Conservation (phyloP, 371 early-diverging fungal species). For the Rhizopus microsporus region DNA sequence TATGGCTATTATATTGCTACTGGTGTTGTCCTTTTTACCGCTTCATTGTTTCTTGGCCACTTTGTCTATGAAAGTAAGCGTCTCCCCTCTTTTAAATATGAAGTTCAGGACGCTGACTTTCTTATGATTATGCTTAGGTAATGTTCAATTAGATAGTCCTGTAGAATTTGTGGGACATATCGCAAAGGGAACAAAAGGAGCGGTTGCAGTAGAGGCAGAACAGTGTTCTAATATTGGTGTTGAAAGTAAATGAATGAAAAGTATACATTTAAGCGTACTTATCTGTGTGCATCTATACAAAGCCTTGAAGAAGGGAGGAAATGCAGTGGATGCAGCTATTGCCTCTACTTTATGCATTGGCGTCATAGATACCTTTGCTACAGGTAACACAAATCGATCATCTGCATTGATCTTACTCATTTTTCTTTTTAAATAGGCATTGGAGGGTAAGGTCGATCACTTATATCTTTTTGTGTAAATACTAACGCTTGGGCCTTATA, state of each 20-base stretch:
- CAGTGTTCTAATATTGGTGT: conserved; percentile 85
- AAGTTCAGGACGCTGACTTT: background rate
- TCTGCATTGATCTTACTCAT: background rate
- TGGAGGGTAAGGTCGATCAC: conserved; percentile 36
- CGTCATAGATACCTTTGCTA: conserved; percentile 89
- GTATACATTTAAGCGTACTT: background rate
- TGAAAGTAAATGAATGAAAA: conserved; percentile 50
- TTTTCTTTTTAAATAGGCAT: conserved; percentile 28
- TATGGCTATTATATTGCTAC: background rate
- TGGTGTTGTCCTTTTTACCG: background rate
- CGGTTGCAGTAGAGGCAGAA: conserved; percentile 85
- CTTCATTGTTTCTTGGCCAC: background rate
- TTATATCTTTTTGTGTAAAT: conserved; percentile 1
- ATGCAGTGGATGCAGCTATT: conserved; percentile 96
- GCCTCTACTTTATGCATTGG: conserved; percentile 95
- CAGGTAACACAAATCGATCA: conserved; percentile 69
- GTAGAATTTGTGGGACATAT: conserved; percentile 26
- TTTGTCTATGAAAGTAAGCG: background rate
- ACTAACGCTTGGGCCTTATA: conserved; percentile 9
- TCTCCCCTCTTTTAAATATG: background rate
- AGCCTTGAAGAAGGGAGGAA: conserved; percentile 91
- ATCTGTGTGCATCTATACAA: background rate
- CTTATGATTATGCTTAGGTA: background rate
- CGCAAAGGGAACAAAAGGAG: conserved; percentile 58
- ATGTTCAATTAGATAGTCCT: conserved; percentile 14